A percentile compares a stretch with the other conserved stretches of the same genome.
Conservation (phyloP, 129 eudicot genomes). For the Centrapalus pauciflorus region DNA sequence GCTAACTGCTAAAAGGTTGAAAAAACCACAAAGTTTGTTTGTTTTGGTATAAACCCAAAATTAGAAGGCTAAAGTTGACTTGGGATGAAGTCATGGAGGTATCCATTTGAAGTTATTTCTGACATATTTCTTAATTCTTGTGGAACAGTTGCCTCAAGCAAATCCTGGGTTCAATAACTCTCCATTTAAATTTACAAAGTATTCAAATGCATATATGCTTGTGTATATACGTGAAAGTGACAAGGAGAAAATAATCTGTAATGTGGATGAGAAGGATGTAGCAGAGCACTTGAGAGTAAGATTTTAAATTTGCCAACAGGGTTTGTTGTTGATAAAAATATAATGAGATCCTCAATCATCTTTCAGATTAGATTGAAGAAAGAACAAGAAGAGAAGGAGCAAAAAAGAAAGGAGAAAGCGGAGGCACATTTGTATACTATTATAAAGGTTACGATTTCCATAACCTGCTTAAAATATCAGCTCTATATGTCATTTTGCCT, state of each 20-base stretch:
- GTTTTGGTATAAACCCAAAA: not conserved
- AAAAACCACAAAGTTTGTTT: not conserved
- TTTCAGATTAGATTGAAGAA: constrained; percentile 71
- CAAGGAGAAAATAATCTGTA: constrained; percentile 73
- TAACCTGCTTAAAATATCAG: not conserved
- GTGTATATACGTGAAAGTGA: constrained; percentile 85
- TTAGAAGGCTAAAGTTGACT: not conserved
- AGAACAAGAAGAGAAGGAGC: constrained; percentile 89
- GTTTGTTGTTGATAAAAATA: not conserved
- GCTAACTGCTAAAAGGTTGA: not conserved
- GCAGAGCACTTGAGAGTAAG: constrained; percentile 83
- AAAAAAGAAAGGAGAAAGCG: constrained; percentile 68
- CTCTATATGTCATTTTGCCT: not conserved
- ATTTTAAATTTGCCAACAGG: not conserved
- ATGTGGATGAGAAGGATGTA: constrained; percentile 88
- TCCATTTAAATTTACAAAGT: constrained; percentile 84
- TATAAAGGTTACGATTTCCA: constrained; percentile 49
- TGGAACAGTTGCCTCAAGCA: constrained; percentile 68
- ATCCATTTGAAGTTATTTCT: constrained; percentile 3
- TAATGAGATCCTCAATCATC: not conserved
- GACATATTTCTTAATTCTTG: constrained; percentile 4
- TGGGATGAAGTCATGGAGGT: constrained; percentile 12
- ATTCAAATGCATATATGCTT: constrained; percentile 90
- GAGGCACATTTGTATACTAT: constrained; percentile 67
- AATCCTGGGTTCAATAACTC: constrained; percentile 86